Conservation (phyloP, 768 basidiomycete genomes). For the Termitomyces sp. region DNA sequence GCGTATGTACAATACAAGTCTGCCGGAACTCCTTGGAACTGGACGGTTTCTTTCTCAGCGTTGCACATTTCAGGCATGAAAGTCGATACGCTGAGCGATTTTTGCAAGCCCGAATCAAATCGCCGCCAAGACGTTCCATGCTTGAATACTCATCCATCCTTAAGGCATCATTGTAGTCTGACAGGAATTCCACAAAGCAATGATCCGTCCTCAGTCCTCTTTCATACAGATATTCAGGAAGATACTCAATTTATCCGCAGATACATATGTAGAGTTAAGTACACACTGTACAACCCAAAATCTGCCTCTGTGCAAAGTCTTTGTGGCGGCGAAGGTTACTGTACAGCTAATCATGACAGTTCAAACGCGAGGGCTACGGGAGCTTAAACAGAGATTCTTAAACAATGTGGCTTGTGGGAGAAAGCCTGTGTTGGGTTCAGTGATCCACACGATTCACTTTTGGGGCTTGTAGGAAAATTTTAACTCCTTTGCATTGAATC, state of each 20-base stretch:
- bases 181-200: background rate
- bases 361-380: background rate
- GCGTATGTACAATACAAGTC: no score
- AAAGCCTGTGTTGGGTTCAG: no score
- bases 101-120: background rate
- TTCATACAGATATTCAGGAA: background rate
- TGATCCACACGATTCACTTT: no score
- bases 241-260: background rate
- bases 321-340: background rate
- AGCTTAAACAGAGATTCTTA: background rate
- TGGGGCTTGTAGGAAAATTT: no score
- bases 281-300: background rate
- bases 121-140: background rate
- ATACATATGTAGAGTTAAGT: background rate
- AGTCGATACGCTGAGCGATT: background rate
- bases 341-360: background rate
- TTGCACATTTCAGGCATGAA: background rate
- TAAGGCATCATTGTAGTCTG: background rate
- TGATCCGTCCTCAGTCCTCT: conserved; percentile 3
- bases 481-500: no score
- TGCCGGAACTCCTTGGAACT: background rate
- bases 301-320: background rate
- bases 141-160: background rate
- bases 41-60: background rate
- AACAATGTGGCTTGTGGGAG: background rate